A percentile compares a stretch with the other conserved stretches of the same genome.
Conservation (phyloP, 306 rosid genomes). For the Aeschynomene evenia region DNA sequence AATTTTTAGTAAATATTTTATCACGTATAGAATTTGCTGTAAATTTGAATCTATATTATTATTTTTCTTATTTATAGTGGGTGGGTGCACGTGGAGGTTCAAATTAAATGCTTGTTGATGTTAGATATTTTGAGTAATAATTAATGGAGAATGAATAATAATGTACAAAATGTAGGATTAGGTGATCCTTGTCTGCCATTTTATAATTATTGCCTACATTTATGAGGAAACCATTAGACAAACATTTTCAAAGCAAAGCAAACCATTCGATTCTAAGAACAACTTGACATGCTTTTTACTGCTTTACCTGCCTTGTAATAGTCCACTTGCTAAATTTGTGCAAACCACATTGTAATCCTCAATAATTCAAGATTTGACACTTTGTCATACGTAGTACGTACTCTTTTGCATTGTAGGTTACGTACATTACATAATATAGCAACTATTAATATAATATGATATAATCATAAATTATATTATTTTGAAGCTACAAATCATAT, state of each 20-base stretch:
- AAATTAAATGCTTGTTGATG: background rate
- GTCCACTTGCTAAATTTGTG: constrained; percentile 36
- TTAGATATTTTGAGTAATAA: constrained; percentile 4
- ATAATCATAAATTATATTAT: too few species aligned
- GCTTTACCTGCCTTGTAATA: constrained; percentile 12
- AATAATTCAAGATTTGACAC: background rate
- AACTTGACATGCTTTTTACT: constrained; percentile 15
- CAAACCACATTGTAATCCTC: constrained; percentile 22
- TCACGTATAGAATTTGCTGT: too few species aligned
- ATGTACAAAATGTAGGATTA: constrained; percentile 36
- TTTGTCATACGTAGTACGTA: background rate
- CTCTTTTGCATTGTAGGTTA: background rate
- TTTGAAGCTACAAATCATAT: too few species aligned
- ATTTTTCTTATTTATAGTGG: too few species aligned
- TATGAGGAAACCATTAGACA: constrained; percentile 30
- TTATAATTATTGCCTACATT: background rate
- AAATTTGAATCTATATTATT: too few species aligned
- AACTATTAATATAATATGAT: too few species aligned
- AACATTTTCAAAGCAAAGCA: constrained; percentile 26
- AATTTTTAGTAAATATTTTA: too few species aligned
- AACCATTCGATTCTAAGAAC: constrained; percentile 16
- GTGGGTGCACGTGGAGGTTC: background rate
- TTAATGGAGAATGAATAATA: constrained; percentile 18
- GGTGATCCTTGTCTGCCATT: constrained; percentile 59
- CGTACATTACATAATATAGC: too few species aligned